Conservation (phyloP, 1,284 basidiomycete species). For the Cutaneotrichosporon cavernicola region DNA sequence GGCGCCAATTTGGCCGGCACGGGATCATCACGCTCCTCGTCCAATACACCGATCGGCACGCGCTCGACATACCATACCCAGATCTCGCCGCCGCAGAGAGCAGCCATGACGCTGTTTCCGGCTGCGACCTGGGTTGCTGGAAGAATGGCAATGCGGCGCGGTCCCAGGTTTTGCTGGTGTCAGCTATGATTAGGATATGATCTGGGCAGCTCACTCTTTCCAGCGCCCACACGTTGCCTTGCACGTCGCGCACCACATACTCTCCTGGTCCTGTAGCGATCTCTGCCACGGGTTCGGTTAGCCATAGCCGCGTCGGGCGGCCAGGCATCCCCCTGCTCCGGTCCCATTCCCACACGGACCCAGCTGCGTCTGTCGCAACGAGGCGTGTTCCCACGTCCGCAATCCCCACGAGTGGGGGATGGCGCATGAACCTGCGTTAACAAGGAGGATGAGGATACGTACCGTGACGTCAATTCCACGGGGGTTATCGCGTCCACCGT, state of each 20-base stretch:
- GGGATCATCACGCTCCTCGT: background rate
- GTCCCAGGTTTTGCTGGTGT: slow-evolving; percentile 3
- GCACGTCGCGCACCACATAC: background rate
- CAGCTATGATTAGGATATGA: background rate
- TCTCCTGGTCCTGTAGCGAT: background rate
- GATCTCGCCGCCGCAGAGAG: background rate
- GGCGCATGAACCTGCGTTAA: slow-evolving; percentile 8
- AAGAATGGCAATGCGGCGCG: background rate
- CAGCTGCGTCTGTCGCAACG: background rate
- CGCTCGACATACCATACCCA: slow-evolving; percentile 1
- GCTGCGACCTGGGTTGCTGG: background rate
- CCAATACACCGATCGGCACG: background rate
- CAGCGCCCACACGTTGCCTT: background rate
- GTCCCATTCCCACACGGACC: slow-evolving; percentile 5
- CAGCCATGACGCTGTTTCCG: background rate
- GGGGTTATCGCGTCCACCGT: background rate
- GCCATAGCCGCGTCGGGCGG: slow-evolving; percentile 1
- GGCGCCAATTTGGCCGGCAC: background rate
- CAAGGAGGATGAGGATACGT: background rate
- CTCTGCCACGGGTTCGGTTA: background rate
- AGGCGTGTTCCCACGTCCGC: background rate
- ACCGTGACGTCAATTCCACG: slow-evolving; percentile 1
- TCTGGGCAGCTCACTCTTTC: background rate
- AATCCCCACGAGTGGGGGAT: background rate
- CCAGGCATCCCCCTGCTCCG: background rate